Percentiles rank a stretch among this genome's conserved stretches.
Evolutionary conservation across 768 basidiomycete genomes (phyloP).

Genomic region (Rossbeevera mucosa): DNA sequence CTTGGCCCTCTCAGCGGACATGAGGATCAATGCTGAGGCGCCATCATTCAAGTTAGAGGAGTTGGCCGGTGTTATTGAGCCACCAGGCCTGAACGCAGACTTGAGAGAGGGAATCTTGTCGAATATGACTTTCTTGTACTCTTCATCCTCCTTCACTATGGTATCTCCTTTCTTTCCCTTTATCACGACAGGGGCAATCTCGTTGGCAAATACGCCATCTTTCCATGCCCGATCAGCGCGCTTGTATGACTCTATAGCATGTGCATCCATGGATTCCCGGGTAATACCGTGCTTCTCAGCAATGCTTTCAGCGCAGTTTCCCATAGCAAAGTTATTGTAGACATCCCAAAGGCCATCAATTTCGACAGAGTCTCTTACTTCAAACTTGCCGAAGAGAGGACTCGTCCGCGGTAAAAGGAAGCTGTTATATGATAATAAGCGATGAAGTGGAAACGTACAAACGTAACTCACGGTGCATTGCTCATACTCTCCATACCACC

Average conservation of each 20-base stretch:
- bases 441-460: not conserved
- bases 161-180: slow-evolving; percentile 93
- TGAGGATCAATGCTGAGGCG: slow-evolving; percentile 91
- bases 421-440: slow-evolving; percentile 33
- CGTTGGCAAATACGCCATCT: slow-evolving; percentile 75
- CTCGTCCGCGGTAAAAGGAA: slow-evolving; percentile 81
- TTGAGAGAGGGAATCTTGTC: slow-evolving; percentile 88
- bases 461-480: slow-evolving; percentile 82
- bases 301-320: slow-evolving; percentile 88
- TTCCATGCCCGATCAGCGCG: slow-evolving; percentile 92
- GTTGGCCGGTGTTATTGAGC: slow-evolving; percentile 94
- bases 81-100: slow-evolving; percentile 87
- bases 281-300: slow-evolving; percentile 79
- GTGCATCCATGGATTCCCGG: slow-evolving; percentile 83
- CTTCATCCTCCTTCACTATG: slow-evolving; percentile 90
- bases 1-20: slow-evolving; percentile 88
- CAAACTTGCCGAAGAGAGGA: slow-evolving; percentile 85
- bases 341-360: slow-evolving; percentile 94
- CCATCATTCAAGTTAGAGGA: slow-evolving; percentile 94
- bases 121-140: slow-evolving; percentile 93
- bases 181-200: slow-evolving; percentile 87
- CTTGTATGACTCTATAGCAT: slow-evolving; percentile 92
- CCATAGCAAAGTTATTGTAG: slow-evolving; percentile 98
- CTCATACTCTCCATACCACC: slow-evolving; percentile 99
- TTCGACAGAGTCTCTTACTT: slow-evolving; percentile 82